Conservation (phyloP, 495 filamentous ascomycete species). For the Penicillium manginii region DNA sequence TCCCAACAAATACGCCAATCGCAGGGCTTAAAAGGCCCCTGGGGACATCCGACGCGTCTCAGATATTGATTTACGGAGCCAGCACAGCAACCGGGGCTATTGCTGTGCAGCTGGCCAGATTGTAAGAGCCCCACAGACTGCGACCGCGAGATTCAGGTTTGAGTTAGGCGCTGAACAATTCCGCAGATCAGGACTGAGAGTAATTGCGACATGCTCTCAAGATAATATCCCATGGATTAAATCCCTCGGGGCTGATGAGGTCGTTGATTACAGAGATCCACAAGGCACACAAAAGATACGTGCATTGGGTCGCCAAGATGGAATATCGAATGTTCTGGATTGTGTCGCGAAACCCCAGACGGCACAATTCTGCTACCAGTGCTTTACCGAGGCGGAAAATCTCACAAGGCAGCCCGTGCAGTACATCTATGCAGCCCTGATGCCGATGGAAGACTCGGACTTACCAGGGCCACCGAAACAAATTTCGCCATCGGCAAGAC, state of each 20-base stretch:
- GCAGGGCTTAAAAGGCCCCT: not conserved
- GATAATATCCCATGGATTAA: not conserved
- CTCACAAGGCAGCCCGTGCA: not conserved
- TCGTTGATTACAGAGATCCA: not conserved
- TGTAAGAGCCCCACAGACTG: not conserved
- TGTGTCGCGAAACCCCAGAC: not conserved
- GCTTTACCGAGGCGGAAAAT: not conserved
- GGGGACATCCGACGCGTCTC: too few relatives aligned
- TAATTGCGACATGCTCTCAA: not conserved
- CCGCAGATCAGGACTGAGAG: not conserved
- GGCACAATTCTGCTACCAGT: not conserved
- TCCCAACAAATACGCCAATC: not conserved
- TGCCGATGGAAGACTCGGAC: not conserved
- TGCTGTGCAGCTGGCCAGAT: not conserved
- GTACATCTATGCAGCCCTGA: not conserved
- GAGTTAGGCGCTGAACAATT: not conserved
- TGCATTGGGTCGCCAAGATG: not conserved
- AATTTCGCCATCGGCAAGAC: not conserved
- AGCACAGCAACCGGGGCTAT: not conserved
- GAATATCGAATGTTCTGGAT: not conserved
- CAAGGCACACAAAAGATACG: not conserved
- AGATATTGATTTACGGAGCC: slow-evolving; percentile 8
- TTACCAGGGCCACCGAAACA: not conserved
- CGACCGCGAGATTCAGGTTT: not conserved
- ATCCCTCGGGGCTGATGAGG: not conserved